Evolutionary conservation across 345 rosid genomes (phyloP), one percentile per base, ranked within the genome.

Genomic region (Syzygium aqueum): DNA sequence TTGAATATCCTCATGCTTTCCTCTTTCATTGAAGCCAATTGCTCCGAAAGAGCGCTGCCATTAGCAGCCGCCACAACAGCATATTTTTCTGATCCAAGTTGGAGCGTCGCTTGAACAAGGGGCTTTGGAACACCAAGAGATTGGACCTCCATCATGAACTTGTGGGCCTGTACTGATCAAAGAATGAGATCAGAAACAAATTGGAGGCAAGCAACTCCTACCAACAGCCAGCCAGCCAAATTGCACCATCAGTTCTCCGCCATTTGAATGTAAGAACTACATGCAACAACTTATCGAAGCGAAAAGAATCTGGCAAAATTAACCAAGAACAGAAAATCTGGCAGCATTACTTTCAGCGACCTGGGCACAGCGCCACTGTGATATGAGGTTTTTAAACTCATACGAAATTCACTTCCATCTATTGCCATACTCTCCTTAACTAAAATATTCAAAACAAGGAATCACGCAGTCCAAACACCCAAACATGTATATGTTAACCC

Each of bases 11-110:
- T 88, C 98, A 95, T 97, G 92, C 95, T 95, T 91, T 94, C 90
- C 87, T 93, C 97, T 90, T 96, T 97, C 94, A 94, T 89, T 40
- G 94, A 93, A 89, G 88, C 92, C 92, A 97, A 87, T 90, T 96
- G 97, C 89, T 93, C 94, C 3, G 95, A 92, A 6, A 97, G 87
- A 52, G 87, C 67, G 30, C 95, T 94, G 0, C 49, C 82, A 73
- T 73, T 73, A 78, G 90, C 85, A 85, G n/a, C 84, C 51, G 91
- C 92, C 77, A 84, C 90, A 53, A 95, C 87, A 0, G 91, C 88
- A 91, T 92, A 92, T n/a, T 56, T 85, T 89, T 96, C 99, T 63
- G 97, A 91, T 21, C 95, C 98, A 27, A 97, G 97, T 86, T 85
- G 86, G 86, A 96, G 86, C 17, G 92, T 85, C 77, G 91, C 95